These are phyloP conservation scores for Prunus kanzakura DNA, from an alignment of 306 rosid species.

Conservation along the genomic window DNA sequence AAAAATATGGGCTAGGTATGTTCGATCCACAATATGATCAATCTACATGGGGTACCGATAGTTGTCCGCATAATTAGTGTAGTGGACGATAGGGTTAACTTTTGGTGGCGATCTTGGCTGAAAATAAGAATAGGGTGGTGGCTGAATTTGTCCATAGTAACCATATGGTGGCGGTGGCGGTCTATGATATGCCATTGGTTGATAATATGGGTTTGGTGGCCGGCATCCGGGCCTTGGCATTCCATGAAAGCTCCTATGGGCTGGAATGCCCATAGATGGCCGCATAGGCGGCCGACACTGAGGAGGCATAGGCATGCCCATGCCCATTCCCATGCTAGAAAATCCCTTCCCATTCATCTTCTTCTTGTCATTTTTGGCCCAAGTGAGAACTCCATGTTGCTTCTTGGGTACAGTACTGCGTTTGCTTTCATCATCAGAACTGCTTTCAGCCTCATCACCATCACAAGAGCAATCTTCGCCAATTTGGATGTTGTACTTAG, in stretches of 20 bases:
- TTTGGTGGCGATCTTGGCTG: not conserved
- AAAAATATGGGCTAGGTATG: not conserved
- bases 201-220: not conserved
- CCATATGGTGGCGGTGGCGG: not conserved
- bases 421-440: not conserved
- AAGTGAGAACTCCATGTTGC: not conserved
- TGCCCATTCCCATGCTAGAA: not conserved
- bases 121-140: not conserved
- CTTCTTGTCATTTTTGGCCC: not conserved
- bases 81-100: constrained; percentile 22
- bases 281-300: not conserved
- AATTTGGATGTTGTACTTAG: not conserved
- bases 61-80: constrained; percentile 27
- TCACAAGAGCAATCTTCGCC: not conserved
- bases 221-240: not conserved
- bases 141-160: constrained; percentile 12
- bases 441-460: not conserved
- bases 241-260: constrained; percentile 9
- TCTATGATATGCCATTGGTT: not conserved
- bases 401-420: not conserved
- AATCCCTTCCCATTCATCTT: not conserved
- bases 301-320: not conserved
- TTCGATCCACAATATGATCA: too few species aligned
- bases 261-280: not conserved
- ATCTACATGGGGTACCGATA: not conserved